Evolutionary conservation across 2,329 filamentous ascomycete genomes (phyloP), one percentile per base, ranked within the genome.

Genomic region (Penicillium sp.): DNA sequence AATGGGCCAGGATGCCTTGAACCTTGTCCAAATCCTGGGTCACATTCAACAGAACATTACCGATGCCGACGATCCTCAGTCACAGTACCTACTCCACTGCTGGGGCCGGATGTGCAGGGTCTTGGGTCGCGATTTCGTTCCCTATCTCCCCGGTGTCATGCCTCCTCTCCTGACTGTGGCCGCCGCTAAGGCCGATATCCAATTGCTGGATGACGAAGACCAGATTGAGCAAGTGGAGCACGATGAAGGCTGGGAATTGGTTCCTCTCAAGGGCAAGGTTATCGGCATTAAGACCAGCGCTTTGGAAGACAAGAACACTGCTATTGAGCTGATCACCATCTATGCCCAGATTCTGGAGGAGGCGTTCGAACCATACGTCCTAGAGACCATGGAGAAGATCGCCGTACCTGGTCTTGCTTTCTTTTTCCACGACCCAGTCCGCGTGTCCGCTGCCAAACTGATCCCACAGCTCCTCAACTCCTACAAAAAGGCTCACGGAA

Each of bases 41-140:
- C 80, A 78, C 45, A 94, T 96, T 39, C 92, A 98, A 64, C 75
- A 80, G 52, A 83, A 76, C 58, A 92, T 96, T 45, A 83, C 81
- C 3, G 92, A 98, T 55, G 70, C 88, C 1, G 92, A 98, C 55
- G 92, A 98, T 59, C 92, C 92, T 26, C 92, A 98, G 65, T 85
- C 88, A 11, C 90, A 94, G 56, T 98, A 98, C 63, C 76, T 98
- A 23, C 85, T 98, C 68, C 92, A 98, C 73, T 98, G 92, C 70
- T 98, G 92, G 92, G 92, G 92, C 35, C 82, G 92, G 32, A 98
- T 98, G 92, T 96, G 90, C 67, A 83, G 92, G 50, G 90, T 98
- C 18, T 76, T 98, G 47, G 88, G 85, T 13, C 71, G 77, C 32
- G 89, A 95, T 54, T 98, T 98, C 65, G 74, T 96, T 9, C 89